phyloP scores from a whole-genome alignment of 495 filamentous ascomycete genomes.

The Oidiodendron maius region DNA sequence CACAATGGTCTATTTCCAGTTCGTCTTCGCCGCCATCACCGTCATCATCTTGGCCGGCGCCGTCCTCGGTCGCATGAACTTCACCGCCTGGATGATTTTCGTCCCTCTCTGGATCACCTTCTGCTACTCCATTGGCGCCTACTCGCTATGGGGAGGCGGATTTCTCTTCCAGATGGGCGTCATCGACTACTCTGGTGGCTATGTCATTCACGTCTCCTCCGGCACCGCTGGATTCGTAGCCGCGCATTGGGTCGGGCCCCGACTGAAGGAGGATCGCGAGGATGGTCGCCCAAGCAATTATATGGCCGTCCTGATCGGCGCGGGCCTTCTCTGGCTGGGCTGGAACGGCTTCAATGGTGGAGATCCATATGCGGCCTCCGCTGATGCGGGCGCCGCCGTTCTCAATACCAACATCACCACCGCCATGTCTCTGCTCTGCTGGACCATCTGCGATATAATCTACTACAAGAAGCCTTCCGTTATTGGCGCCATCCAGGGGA shows the following conservation, averaged over 20 bases:
- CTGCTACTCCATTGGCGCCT: constrained; percentile 38
- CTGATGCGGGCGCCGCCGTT: constrained; percentile 50
- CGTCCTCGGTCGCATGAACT: constrained; percentile 47
- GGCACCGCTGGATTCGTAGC: constrained; percentile 50
- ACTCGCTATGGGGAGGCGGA: constrained; percentile 50
- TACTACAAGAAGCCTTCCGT: constrained; percentile 47
- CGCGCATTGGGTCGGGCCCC: constrained; percentile 49
- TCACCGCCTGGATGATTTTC: constrained; percentile 53
- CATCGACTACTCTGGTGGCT: constrained; percentile 53
- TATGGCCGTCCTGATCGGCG: constrained; percentile 42
- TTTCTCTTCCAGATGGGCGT: constrained; percentile 46
- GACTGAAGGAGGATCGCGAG: constrained; percentile 41
- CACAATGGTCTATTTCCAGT: constrained; percentile 58
- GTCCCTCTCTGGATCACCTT: constrained; percentile 52
- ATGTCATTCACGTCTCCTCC: constrained; percentile 52
- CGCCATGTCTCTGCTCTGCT: constrained; percentile 44
- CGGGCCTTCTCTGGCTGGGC: constrained; percentile 50
- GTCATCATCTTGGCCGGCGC: constrained; percentile 47
- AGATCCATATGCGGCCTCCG: constrained; percentile 48
- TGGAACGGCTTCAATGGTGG: constrained; percentile 58
- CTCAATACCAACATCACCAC: constrained; percentile 52
- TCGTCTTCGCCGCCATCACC: constrained; percentile 54
- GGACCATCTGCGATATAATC: constrained; percentile 40
- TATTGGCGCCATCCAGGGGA: constrained; percentile 46
- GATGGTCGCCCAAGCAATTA: constrained; percentile 47